phyloP scores from a whole-genome alignment of 1,284 basidiomycete species.

The Boletus nobilissimus region DNA sequence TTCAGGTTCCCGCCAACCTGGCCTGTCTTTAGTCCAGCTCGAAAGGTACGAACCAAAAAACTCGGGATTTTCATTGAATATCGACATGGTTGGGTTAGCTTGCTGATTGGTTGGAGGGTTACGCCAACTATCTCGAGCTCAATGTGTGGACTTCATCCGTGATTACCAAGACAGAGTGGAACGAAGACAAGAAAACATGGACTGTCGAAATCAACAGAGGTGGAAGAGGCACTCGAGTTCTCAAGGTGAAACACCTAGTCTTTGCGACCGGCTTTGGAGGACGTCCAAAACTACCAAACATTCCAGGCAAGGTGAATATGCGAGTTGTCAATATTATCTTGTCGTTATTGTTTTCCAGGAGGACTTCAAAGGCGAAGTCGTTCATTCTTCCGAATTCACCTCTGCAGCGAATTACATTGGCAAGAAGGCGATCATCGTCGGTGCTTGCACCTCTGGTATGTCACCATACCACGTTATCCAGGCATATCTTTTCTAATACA shows the following conservation, averaged over 20 bases:
- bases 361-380: slow-evolving; percentile 36
- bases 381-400: slow-evolving; percentile 54
- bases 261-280: slow-evolving; percentile 55
- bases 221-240: slow-evolving; percentile 40
- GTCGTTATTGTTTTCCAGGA: slow-evolving; percentile 25
- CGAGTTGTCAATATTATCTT: background rate
- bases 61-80: background rate
- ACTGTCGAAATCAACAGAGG: slow-evolving; percentile 47
- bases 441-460: slow-evolving; percentile 54
- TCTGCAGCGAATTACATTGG: slow-evolving; percentile 52
- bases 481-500: slow-evolving; percentile 14
- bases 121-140: slow-evolving; percentile 64
- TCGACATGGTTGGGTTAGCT: slow-evolving; percentile 46
- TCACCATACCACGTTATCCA: background rate
- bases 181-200: slow-evolving; percentile 51
- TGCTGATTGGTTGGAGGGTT: slow-evolving; percentile 70
- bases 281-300: slow-evolving; percentile 47
- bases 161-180: slow-evolving; percentile 51
- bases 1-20: slow-evolving; percentile 51
- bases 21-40: slow-evolving; percentile 53
- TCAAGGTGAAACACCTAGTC: slow-evolving; percentile 52
- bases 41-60: slow-evolving; percentile 35
- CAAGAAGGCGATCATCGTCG: slow-evolving; percentile 57
- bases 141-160: slow-evolving; percentile 65
- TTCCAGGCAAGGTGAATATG: slow-evolving; percentile 38